phyloP scores from a whole-genome alignment of 163 green algal genomes.

The Chlamydomonas reinhardtii region DNA sequence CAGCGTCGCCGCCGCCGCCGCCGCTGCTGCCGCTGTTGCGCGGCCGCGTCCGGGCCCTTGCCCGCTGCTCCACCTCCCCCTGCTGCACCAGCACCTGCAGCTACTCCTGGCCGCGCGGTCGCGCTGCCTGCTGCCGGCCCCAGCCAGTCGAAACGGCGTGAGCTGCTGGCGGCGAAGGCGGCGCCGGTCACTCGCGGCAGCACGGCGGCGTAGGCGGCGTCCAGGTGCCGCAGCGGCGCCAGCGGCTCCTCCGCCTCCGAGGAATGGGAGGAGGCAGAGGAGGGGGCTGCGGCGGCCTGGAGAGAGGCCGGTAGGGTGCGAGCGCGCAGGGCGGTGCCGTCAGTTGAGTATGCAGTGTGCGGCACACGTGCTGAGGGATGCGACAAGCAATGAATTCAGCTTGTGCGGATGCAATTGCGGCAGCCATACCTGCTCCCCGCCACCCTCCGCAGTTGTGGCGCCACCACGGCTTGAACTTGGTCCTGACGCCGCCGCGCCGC shows the following conservation, averaged over 20 bases:
- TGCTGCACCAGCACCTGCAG: too few species aligned
- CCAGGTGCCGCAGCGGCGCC: constrained; percentile 24
- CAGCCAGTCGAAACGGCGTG: constrained; percentile 44
- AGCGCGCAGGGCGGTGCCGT: background rate
- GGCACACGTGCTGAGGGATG: too few species aligned
- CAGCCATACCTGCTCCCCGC: background rate
- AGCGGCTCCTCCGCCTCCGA: background rate
- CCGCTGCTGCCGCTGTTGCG: background rate
- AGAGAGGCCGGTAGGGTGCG: background rate
- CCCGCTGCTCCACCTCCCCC: too few species aligned
- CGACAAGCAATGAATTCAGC: too few species aligned
- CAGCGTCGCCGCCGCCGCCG: background rate
- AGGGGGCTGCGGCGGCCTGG: background rate
- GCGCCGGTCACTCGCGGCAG: constrained; percentile 12
- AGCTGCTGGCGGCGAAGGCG: background rate
- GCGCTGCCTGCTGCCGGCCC: background rate
- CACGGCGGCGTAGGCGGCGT: constrained; percentile 30
- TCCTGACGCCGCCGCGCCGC: too few species aligned
- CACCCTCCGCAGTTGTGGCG: background rate
- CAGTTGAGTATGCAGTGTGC: too few species aligned
- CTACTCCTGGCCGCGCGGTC: too few species aligned
- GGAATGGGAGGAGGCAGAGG: too few species aligned
- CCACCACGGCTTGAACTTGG: background rate
- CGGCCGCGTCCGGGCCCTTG: background rate
- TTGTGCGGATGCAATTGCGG: too few species aligned